Evolutionary conservation across 2,329 filamentous ascomycete species (phyloP), one percentile per base, ranked within the genome.

Genomic region (Nannizzia gypsea): DNA sequence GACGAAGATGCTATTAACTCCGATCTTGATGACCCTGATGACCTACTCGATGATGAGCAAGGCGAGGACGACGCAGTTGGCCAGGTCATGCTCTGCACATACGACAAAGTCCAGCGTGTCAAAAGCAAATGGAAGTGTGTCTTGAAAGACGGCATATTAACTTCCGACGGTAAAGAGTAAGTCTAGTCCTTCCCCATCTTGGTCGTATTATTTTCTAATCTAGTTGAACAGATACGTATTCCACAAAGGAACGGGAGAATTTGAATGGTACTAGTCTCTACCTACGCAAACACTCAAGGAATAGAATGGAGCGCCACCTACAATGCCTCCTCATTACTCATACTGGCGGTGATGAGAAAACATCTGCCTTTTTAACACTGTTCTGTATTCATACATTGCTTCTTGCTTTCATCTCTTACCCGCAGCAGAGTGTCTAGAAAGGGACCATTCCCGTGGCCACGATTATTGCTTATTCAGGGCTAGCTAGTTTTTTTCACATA

Each of bases 81-180:
- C 1, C 88, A 95, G 67, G 91, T 95, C 71, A 97, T 99, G 89
- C 85, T 99, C 44, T 99, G 93, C 78, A 96, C 95, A 72, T 99
- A 99, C 72, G 93, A 99, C 78, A 99, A 99, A 78, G 93, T 99
- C 8, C 92, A 97, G 76, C 83, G 93, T 55, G 93, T 97, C 69
- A 99, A 99, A 85, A 99, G 97, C 78, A 99, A 93, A 83, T 93
- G 89, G 89, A 99, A 99, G 88, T 99, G 93, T 76, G 91, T 90
- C 0, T 84, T 99, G 64, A 97, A 97, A 78, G 93, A 99, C 69
- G 93, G 93, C 20, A 89, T 99, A 17, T 80, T 99, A 66, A 95
- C 89, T 50, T 90, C 95, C 40, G 91, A 92, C 66, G 89, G 90
- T 66, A 95, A 89, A 75, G 93, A 99, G 81, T 87, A 74, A 73